phyloP scores from a whole-genome alignment of 2,329 filamentous ascomycete genomes.

The Sporothrix pallida region DNA sequence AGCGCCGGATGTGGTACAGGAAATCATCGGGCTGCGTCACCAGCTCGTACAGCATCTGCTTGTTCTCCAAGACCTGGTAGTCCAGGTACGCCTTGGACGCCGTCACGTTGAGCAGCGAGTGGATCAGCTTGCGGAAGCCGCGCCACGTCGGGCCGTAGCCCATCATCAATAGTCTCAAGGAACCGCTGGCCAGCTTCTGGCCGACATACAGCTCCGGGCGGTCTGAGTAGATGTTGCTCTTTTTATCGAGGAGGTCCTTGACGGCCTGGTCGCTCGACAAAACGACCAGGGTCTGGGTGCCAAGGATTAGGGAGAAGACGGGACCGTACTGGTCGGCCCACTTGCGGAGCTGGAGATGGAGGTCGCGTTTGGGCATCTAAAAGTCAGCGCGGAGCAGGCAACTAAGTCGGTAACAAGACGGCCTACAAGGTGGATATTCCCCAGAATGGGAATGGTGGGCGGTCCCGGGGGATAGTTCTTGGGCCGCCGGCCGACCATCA shows the following conservation, averaged over 20 bases:
- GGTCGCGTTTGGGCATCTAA: constrained; percentile 27
- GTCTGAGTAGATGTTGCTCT: constrained; percentile 56
- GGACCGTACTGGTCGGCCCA: constrained; percentile 60
- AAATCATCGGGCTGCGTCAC: constrained; percentile 43
- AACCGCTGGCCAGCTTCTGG: constrained; percentile 36
- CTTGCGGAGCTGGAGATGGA: constrained; percentile 55
- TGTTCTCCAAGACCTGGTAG: constrained; percentile 62
- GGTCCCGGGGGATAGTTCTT: constrained; percentile 40
- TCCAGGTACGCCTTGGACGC: constrained; percentile 56
- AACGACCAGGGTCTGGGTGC: constrained; percentile 55
- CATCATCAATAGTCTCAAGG: constrained; percentile 30
- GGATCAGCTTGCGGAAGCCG: constrained; percentile 47
- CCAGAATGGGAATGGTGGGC: constrained; percentile 41
- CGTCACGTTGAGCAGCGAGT: constrained; percentile 55
- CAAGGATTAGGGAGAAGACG: constrained; percentile 58
- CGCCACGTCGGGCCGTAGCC: constrained; percentile 47
- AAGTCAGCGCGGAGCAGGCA: neutral
- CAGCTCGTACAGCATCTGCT: constrained; percentile 58
- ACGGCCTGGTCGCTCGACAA: constrained; percentile 41
- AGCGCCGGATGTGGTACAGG: constrained; percentile 41
- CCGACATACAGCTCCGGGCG: constrained; percentile 43
- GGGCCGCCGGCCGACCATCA: constrained; percentile 28
- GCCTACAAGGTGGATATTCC: too few species aligned
- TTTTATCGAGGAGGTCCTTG: constrained; percentile 59
- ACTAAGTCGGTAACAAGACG: neutral